phyloP scores from a whole-genome alignment of 2,329 filamentous ascomycete genomes.

The Phialophora expanda region DNA sequence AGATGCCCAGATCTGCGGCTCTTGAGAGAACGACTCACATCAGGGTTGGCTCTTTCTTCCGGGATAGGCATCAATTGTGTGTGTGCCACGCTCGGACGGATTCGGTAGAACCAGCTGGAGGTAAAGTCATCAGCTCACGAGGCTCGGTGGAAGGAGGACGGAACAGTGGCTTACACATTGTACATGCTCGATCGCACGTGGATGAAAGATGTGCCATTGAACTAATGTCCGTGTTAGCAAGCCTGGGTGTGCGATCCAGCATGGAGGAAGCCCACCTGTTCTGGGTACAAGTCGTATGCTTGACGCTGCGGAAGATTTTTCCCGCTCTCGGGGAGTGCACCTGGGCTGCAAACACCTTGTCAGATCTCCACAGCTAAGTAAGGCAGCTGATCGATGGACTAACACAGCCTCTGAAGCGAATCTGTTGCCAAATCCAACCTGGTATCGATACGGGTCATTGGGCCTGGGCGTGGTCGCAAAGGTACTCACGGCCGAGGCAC shows the following conservation, averaged over 20 bases:
- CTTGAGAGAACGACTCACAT: too few species aligned
- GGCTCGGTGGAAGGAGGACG: too few species aligned
- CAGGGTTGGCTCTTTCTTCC: background rate
- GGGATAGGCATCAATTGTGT: constrained; percentile 25
- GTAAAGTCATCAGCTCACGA: too few species aligned
- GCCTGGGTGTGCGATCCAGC: too few species aligned
- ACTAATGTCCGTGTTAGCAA: too few species aligned
- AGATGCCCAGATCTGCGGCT: too few species aligned
- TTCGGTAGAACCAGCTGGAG: too few species aligned
- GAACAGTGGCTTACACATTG: constrained; percentile 64
- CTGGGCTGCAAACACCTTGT: too few species aligned
- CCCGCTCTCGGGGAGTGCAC: too few species aligned
- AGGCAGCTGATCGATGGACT: background rate
- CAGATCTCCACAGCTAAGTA: constrained; percentile 35
- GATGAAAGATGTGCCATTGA: constrained; percentile 65
- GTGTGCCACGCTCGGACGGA: constrained; percentile 62
- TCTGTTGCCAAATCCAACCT: constrained; percentile 43
- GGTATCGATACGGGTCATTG: constrained; percentile 40
- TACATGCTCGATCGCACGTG: constrained; percentile 62
- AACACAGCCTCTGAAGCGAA: constrained; percentile 45
- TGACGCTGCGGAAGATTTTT: constrained; percentile 45
- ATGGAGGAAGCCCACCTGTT: too few species aligned
- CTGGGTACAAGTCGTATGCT: constrained; percentile 44
- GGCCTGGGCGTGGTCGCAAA: too few species aligned
- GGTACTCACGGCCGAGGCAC: too few species aligned